A percentile compares a stretch with the other conserved stretches of the same genome.
Conservation (phyloP, 768 basidiomycete genomes). For the Trametes coccinea region DNA sequence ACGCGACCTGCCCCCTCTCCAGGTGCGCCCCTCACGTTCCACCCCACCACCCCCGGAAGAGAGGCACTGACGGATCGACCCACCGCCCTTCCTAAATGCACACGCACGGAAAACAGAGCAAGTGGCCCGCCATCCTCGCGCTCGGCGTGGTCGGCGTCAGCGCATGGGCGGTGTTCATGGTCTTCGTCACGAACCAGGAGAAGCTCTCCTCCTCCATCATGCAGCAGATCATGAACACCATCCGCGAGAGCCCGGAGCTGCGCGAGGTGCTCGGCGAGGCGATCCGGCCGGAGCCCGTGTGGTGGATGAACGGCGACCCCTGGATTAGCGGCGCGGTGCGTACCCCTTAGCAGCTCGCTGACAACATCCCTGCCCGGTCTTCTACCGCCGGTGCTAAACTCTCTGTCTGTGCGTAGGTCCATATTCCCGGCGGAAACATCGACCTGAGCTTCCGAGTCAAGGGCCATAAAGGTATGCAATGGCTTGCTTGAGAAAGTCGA, state of each 20-base stretch:
- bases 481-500: not conserved
- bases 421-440: conserved; percentile 72
- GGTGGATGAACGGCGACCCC: conserved; percentile 80
- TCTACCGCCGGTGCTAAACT: not conserved
- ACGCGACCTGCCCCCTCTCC: conserved; percentile 45
- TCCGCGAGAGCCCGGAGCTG: conserved; percentile 54
- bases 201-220: conserved; percentile 75
- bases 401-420: conserved; percentile 48
- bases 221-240: conserved; percentile 60
- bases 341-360: conserved; percentile 15
- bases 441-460: conserved; percentile 77
- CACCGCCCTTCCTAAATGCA: not conserved
- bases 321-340: conserved; percentile 67
- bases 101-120: conserved; percentile 26
- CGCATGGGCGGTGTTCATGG: conserved; percentile 69
- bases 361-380: not conserved
- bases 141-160: conserved; percentile 53
- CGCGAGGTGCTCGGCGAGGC: conserved; percentile 62
- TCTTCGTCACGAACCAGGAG: conserved; percentile 74
- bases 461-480: conserved; percentile 60
- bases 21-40: conserved; percentile 30
- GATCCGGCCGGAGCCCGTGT: conserved; percentile 61
- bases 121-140: conserved; percentile 60
- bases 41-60: not conserved
- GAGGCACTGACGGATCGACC: not conserved